A percentile compares a stretch with the other conserved stretches of the same genome.
phyloP scores from a whole-genome alignment of 1,139 yeast species.

The Yarrowia galli region DNA sequence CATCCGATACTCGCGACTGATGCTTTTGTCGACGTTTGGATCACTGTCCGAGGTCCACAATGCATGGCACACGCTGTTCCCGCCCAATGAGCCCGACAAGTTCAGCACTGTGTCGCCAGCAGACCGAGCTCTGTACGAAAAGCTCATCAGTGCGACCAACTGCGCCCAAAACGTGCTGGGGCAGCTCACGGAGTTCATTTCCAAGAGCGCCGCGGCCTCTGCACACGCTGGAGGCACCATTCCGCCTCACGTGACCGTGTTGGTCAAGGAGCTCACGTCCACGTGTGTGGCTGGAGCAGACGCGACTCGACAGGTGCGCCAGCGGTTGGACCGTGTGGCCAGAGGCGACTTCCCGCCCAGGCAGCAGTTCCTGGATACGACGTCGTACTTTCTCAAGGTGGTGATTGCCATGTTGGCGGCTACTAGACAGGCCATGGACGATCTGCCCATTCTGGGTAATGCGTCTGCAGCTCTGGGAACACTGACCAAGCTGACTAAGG shows the following conservation, averaged over 20 bases:
- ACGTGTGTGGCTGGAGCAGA: slow-evolving; percentile 86
- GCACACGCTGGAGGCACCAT: slow-evolving; percentile 49
- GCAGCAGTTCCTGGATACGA: slow-evolving; percentile 82
- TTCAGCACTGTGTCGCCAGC: slow-evolving; percentile 25
- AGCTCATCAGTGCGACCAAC: slow-evolving; percentile 74
- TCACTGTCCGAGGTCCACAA: slow-evolving; percentile 78
- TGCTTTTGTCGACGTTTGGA: slow-evolving; percentile 73
- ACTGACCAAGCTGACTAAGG: slow-evolving; percentile 87
- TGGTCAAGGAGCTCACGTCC: slow-evolving; percentile 77
- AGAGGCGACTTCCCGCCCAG: slow-evolving; percentile 62
- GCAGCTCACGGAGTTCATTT: slow-evolving; percentile 77
- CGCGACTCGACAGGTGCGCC: slow-evolving; percentile 70
- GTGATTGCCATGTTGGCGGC: slow-evolving; percentile 83
- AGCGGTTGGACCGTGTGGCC: slow-evolving; percentile 62
- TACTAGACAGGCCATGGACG: slow-evolving; percentile 82
- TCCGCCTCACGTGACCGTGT: slow-evolving; percentile 60
- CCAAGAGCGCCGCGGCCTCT: slow-evolving; percentile 70
- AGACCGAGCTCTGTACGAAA: slow-evolving; percentile 76
- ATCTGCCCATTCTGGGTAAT: slow-evolving; percentile 78
- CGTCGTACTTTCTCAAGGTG: slow-evolving; percentile 80
- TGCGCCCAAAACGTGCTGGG: slow-evolving; percentile 82
- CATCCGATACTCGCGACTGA: slow-evolving; percentile 72
- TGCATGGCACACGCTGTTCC: slow-evolving; percentile 66
- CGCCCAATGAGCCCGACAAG: slow-evolving; percentile 38
- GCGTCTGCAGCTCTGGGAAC: slow-evolving; percentile 81